phyloP scores from a whole-genome alignment of 1,139 yeast species.

The Kodamaea suecica region DNA sequence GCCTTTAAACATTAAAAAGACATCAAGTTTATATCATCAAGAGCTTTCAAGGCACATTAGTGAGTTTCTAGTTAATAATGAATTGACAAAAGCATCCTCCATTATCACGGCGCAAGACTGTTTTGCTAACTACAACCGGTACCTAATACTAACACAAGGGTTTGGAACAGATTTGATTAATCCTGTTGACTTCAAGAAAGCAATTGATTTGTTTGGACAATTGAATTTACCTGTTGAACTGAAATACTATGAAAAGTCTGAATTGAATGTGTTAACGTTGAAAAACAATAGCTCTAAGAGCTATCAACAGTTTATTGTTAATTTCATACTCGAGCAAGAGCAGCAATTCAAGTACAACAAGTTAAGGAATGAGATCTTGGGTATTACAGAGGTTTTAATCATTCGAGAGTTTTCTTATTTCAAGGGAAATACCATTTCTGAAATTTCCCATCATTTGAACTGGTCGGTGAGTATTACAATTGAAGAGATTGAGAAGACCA shows the following conservation, averaged over 20 bases:
- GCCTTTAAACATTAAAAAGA: conserved; percentile 29
- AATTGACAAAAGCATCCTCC: conserved; percentile 31
- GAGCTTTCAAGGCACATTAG: conserved; percentile 51
- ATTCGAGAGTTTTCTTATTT: conserved; percentile 24
- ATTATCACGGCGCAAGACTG: conserved; percentile 44
- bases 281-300: conserved; percentile 19
- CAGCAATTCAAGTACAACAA: conserved; percentile 25
- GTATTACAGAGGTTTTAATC: conserved; percentile 24
- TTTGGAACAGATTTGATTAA: conserved; percentile 38
- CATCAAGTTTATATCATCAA: conserved; percentile 32
- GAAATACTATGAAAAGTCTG: conserved; percentile 34
- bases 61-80: conserved; percentile 41
- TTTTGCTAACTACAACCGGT: conserved; percentile 44
- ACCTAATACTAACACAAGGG: conserved; percentile 36
- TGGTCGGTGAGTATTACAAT: conserved; percentile 72
- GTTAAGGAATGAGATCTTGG: conserved; percentile 21
- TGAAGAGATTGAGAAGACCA: conserved; percentile 64
- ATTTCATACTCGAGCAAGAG: conserved; percentile 25
- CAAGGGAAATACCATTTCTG: conserved; percentile 37
- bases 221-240: conserved; percentile 34
- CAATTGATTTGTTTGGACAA: conserved; percentile 29
- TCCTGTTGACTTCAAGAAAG: conserved; percentile 30
- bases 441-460: conserved; percentile 35
- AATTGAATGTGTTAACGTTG: conserved; percentile 33
- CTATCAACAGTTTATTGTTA: conserved; percentile 25